These are phyloP conservation scores for Epichloe coenophiala DNA, from an alignment of 2,329 filamentous ascomycete species.

Conservation along the genomic window DNA sequence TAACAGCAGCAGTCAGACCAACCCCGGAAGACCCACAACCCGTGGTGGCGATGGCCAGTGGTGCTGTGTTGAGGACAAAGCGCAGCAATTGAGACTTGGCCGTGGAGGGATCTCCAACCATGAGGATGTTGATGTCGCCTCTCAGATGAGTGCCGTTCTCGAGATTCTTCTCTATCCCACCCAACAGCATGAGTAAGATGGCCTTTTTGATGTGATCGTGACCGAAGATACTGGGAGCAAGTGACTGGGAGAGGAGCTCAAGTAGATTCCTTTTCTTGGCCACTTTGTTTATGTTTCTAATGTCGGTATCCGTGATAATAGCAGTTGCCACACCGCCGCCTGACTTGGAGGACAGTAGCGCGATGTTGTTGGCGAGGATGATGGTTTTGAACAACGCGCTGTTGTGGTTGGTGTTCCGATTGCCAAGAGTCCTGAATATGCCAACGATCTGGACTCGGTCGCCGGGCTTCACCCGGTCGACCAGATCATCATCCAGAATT, in stretches of 20 bases:
- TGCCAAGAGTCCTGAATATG: conserved; percentile 86
- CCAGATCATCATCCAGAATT: conserved; percentile 90
- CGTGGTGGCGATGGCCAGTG: conserved; percentile 90
- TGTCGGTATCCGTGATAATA: conserved; percentile 88
- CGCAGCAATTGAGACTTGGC: conserved; percentile 96
- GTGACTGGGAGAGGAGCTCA: conserved; percentile 80
- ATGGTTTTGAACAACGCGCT: conserved; percentile 92
- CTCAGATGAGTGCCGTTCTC: conserved; percentile 96
- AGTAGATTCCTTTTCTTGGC: conserved; percentile 91
- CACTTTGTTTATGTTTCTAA: conserved; percentile 97
- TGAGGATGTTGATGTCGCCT: conserved; percentile 97
- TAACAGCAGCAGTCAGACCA: conserved; percentile 92
- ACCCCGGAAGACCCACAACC: conserved; percentile 94
- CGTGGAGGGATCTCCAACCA: conserved; percentile 97
- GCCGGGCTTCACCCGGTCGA: conserved; percentile 88
- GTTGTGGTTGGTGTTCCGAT: conserved; percentile 79
- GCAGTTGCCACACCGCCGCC: conserved; percentile 87
- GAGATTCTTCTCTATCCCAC: conserved; percentile 95
- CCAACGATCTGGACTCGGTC: conserved; percentile 96
- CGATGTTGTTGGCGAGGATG: conserved; percentile 87
- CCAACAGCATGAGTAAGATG: conserved; percentile 84
- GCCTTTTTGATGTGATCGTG: conserved; percentile 99
- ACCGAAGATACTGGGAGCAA: conserved; percentile 92
- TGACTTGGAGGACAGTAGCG: conserved; percentile 88
- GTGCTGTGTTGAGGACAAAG: conserved; percentile 94